A percentile compares a stretch with the other conserved stretches of the same genome.
Evolutionary conservation across 2,329 filamentous ascomycete genomes (phyloP).

Genomic region (Colletotrichum sp.): DNA sequence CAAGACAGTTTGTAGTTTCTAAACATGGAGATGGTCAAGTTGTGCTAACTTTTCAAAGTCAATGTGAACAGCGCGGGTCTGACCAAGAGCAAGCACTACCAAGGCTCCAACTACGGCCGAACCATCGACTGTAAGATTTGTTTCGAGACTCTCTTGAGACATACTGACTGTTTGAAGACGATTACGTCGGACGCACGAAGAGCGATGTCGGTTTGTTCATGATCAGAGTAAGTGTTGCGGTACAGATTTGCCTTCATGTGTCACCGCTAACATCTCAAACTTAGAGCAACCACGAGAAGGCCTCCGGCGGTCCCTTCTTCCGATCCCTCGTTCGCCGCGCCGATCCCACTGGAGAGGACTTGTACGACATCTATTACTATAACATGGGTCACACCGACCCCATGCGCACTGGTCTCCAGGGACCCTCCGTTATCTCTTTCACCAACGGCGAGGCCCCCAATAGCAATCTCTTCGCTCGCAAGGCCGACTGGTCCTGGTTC

Average conservation of each 20-base stretch:
- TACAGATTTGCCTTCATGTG: neutral
- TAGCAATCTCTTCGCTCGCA: slow-evolving; percentile 37
- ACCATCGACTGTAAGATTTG: neutral
- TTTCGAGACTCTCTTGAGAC: slow-evolving; percentile 11
- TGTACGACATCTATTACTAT: slow-evolving; percentile 49
- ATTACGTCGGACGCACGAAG: slow-evolving; percentile 41
- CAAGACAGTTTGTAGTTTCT: slow-evolving; percentile 25
- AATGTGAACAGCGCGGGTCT: slow-evolving; percentile 31
- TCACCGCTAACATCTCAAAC: neutral
- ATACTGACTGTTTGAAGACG: slow-evolving; percentile 34
- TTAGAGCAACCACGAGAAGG: slow-evolving; percentile 43
- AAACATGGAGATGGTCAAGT: neutral
- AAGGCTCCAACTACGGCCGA: slow-evolving; percentile 38
- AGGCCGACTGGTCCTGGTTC: slow-evolving; percentile 39
- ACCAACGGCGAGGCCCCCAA: slow-evolving; percentile 41
- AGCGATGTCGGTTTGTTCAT: slow-evolving; percentile 39
- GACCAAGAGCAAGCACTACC: slow-evolving; percentile 45
- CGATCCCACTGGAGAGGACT: slow-evolving; percentile 37
- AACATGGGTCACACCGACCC: slow-evolving; percentile 47
- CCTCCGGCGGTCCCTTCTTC: slow-evolving; percentile 43
- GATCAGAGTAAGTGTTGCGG: slow-evolving; percentile 27
- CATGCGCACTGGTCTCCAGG: slow-evolving; percentile 45
- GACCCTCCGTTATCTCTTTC: slow-evolving; percentile 43
- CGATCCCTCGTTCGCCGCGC: slow-evolving; percentile 42
- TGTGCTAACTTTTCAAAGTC: neutral